A percentile compares a stretch with the other conserved stretches of the same genome.
These are phyloP conservation scores for Grigorovia yakushimaensis DNA, from an alignment of 805 yeast genomes.

Conservation along the genomic window DNA sequence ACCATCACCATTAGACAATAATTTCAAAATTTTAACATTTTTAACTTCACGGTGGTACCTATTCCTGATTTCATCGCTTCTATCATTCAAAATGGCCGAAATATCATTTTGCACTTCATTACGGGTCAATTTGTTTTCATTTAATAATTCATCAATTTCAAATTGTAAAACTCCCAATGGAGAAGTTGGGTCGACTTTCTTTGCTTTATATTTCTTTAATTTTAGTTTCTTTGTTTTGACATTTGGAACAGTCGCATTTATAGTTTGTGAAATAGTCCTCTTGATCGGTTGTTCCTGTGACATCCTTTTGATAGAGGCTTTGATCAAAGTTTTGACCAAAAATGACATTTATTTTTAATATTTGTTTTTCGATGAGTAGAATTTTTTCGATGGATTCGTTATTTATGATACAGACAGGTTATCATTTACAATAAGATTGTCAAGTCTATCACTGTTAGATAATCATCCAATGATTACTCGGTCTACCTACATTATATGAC, in stretches of 20 bases:
- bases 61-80: constrained; percentile 28
- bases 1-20: constrained; percentile 84
- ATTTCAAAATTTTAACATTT: constrained; percentile 45
- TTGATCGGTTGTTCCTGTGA: constrained; percentile 1
- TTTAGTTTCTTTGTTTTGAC: constrained; percentile 28
- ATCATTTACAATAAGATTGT: not conserved
- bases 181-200: constrained; percentile 63
- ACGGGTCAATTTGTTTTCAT: constrained; percentile 32
- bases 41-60: constrained; percentile 50
- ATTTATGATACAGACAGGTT: not conserved
- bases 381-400: not conserved
- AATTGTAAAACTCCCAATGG: constrained; percentile 69
- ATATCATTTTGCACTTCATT: constrained; percentile 57
- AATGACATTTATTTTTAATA: not conserved
- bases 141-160: constrained; percentile 57
- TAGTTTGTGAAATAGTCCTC: constrained; percentile 1
- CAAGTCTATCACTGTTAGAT: not conserved
- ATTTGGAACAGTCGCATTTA: constrained; percentile 1
- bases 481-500: not conserved
- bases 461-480: no score
- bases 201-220: constrained; percentile 47
- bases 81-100: constrained; percentile 51
- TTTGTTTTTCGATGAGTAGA: not conserved
- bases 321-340: not conserved
- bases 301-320: not conserved